Evolutionary conservation across 2,329 filamentous ascomycete species (phyloP).

Genomic region (Trichoderma asperellum): DNA sequence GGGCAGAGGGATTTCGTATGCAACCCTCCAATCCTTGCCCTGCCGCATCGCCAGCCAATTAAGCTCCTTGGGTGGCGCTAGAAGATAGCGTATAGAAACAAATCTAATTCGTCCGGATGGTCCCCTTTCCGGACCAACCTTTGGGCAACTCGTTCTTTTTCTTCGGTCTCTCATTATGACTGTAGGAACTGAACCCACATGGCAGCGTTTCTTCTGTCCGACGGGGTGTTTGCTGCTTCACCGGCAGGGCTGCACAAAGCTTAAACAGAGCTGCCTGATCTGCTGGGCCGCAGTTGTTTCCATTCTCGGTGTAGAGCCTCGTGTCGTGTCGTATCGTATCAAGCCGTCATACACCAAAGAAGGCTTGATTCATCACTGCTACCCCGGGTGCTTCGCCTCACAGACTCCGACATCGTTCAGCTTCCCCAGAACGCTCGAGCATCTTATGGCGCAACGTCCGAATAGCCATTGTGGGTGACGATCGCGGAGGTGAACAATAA

Average conservation of each 20-base stretch:
- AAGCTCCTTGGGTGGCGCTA: not conserved
- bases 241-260: not conserved
- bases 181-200: not conserved
- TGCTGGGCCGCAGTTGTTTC: not conserved
- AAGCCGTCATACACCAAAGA: not conserved
- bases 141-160: not conserved
- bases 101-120: not conserved
- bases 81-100: not conserved
- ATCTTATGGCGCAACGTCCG: not conserved
- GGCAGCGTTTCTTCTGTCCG: slow-evolving; percentile 17
- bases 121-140: not conserved
- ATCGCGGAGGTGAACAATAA: not conserved
- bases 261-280: not conserved
- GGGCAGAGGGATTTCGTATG: not conserved
- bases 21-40: not conserved
- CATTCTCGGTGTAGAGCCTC: not conserved
- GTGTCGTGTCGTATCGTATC: not conserved
- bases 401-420: not conserved
- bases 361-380: not conserved
- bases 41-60: not conserved
- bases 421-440: not conserved
- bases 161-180: too few relatives aligned
- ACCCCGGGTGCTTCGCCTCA: not conserved
- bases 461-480: not conserved
- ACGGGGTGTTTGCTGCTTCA: not conserved